Percentiles rank a stretch among this genome's conserved stretches.
Conservation (phyloP, 2,329 filamentous ascomycete species). For the Phyllachora maydis region DNA sequence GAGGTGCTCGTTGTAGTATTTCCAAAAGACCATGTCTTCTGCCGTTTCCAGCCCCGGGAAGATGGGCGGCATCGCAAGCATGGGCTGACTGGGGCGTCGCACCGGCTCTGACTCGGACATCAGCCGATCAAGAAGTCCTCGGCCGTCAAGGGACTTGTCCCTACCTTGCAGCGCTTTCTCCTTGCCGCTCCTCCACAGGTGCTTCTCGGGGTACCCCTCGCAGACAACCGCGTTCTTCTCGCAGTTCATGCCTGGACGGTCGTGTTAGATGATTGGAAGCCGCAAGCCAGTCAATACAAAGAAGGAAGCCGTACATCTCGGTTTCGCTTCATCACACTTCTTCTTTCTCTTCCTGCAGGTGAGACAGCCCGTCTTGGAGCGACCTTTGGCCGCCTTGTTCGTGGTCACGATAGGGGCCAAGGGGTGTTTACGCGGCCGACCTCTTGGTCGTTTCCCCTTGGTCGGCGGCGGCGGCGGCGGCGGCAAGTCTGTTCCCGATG, state of each 20-base stretch:
- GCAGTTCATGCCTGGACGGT: slow-evolving; percentile 53
- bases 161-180: slow-evolving; percentile 52
- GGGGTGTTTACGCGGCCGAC: slow-evolving; percentile 67
- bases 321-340: slow-evolving; percentile 91
- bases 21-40: slow-evolving; percentile 62
- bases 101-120: slow-evolving; percentile 22
- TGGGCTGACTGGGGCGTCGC: slow-evolving; percentile 24
- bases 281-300: slow-evolving; percentile 1
- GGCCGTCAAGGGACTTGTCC: slow-evolving; percentile 4
- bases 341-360: slow-evolving; percentile 88
- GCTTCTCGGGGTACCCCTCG: slow-evolving; percentile 74
- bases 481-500: slow-evolving; percentile 8
- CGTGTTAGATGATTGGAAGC: background rate
- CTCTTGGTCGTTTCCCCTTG: slow-evolving; percentile 46
- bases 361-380: slow-evolving; percentile 82
- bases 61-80: slow-evolving; percentile 39
- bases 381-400: slow-evolving; percentile 58
- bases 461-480: slow-evolving; percentile 8
- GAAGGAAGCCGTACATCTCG: slow-evolving; percentile 60
- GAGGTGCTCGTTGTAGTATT: slow-evolving; percentile 63
- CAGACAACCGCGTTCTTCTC: slow-evolving; percentile 87
- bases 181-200: slow-evolving; percentile 71
- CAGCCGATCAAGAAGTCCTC: slow-evolving; percentile 5
- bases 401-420: slow-evolving; percentile 32
- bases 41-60: slow-evolving; percentile 66